These are phyloP conservation scores for Penicillium hesseltinei DNA, from an alignment of 2,329 filamentous ascomycete species.

Conservation along the genomic window DNA sequence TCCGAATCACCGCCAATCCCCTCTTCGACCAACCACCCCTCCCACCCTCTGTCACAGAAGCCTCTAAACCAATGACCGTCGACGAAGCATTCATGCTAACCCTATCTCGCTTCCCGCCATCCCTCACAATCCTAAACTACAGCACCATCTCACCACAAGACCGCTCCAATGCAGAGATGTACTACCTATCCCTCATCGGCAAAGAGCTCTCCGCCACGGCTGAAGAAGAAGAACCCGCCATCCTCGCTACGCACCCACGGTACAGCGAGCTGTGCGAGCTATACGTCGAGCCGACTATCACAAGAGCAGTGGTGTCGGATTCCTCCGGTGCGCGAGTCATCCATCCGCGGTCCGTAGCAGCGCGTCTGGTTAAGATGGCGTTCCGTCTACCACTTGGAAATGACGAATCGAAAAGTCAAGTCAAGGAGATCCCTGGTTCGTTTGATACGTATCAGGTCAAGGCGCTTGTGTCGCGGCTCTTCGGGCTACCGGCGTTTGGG, in stretches of 20 bases:
- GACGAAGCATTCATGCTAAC: constrained; percentile 91
- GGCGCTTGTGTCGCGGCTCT: constrained; percentile 71
- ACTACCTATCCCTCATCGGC: constrained; percentile 82
- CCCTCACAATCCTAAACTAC: constrained; percentile 61
- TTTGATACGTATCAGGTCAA: constrained; percentile 81
- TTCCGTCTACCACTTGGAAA: constrained; percentile 53
- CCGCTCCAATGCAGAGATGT: constrained; percentile 83
- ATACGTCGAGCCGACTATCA: constrained; percentile 69
- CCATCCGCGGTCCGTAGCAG: constrained; percentile 76
- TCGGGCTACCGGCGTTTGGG: constrained; percentile 61
- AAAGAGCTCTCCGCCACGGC: constrained; percentile 61
- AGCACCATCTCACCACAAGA: constrained; percentile 68
- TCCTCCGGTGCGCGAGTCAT: constrained; percentile 42
- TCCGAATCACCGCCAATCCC: constrained; percentile 84
- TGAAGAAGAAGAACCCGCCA: constrained; percentile 46
- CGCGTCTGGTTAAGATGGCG: constrained; percentile 63
- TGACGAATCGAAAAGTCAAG: constrained; percentile 25
- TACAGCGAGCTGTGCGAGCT: constrained; percentile 71
- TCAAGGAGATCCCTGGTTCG: constrained; percentile 66
- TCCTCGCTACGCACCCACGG: constrained; percentile 66
- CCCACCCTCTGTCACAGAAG: constrained; percentile 23
- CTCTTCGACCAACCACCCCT: constrained; percentile 60
- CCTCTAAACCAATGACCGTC: constrained; percentile 48
- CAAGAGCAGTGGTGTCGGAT: constrained; percentile 48
- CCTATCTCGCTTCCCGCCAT: constrained; percentile 65